These are phyloP conservation scores for Chrysophaeum taylorii DNA, from an alignment of 352 stramenopile genomes.

Conservation along the genomic window DNA sequence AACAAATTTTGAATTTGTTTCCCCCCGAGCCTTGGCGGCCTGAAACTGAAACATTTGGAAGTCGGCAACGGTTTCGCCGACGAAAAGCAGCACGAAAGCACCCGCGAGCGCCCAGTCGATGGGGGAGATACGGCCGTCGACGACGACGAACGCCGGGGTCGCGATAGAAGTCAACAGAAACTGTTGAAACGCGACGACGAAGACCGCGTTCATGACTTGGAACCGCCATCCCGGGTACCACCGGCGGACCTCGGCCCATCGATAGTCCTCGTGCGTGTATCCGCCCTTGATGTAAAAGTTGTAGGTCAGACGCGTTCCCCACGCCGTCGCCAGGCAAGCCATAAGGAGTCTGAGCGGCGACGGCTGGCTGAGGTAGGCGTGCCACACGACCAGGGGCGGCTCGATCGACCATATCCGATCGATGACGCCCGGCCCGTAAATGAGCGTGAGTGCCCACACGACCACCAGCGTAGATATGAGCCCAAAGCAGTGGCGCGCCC, in stretches of 20 bases:
- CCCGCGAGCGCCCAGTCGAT: constrained; percentile 18
- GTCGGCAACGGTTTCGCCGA: constrained; percentile 25
- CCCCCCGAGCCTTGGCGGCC: not conserved
- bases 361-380: not conserved
- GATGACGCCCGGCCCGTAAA: too few relatives aligned
- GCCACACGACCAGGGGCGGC: not conserved
- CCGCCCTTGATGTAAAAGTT: not conserved
- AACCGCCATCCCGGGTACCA: constrained; percentile 4
- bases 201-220: not conserved
- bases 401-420: constrained; percentile 1
- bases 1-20: constrained; percentile 27
- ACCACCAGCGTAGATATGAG: too few relatives aligned
- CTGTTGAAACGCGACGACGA: constrained; percentile 1
- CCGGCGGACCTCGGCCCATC: not conserved
- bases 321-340: not conserved
- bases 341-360: not conserved
- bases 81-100: constrained; percentile 16
- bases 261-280: not conserved
- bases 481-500: too few relatives aligned
- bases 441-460: too few relatives aligned
- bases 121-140: not conserved
- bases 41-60: constrained; percentile 15
- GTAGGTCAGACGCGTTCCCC: not conserved
- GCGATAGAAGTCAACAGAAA: not conserved
- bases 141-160: not conserved